phyloP scores from a whole-genome alignment of 345 rosid species.

The Mercurialis annua region DNA sequence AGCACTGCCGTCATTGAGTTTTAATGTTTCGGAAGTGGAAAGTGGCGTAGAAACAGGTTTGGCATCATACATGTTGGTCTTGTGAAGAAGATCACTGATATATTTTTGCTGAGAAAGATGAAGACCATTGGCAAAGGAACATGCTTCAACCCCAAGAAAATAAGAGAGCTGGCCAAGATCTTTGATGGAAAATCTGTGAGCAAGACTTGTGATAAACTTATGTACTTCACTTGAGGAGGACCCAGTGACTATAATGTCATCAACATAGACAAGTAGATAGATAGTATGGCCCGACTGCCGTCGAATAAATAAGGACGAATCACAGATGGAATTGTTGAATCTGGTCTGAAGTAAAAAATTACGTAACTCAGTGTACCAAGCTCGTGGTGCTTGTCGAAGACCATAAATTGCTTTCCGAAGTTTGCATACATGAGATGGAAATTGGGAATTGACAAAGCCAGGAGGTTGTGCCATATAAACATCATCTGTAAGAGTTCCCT shows the following conservation, averaged over 20 bases:
- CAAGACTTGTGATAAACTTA: background rate
- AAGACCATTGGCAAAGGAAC: background rate
- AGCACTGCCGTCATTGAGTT: background rate
- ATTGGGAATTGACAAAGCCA: background rate
- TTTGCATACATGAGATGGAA: background rate
- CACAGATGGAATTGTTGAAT: background rate
- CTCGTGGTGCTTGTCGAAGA: background rate
- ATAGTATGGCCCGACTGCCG: background rate
- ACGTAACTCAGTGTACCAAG: background rate
- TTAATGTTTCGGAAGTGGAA: background rate
- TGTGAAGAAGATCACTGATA: background rate
- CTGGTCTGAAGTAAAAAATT: background rate
- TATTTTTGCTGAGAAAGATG: background rate
- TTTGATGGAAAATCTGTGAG: background rate
- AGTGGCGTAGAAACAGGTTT: background rate
- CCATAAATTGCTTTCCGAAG: background rate
- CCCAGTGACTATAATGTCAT: background rate
- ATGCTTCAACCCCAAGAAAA: background rate
- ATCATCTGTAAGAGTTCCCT: background rate
- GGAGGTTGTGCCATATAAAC: background rate
- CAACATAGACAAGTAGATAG: background rate
- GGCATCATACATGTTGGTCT: background rate
- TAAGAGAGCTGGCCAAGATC: background rate
- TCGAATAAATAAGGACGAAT: background rate
- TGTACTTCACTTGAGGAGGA: background rate